phyloP scores from a whole-genome alignment of 1,284 basidiomycete species.

The Trametes hirsuta region DNA sequence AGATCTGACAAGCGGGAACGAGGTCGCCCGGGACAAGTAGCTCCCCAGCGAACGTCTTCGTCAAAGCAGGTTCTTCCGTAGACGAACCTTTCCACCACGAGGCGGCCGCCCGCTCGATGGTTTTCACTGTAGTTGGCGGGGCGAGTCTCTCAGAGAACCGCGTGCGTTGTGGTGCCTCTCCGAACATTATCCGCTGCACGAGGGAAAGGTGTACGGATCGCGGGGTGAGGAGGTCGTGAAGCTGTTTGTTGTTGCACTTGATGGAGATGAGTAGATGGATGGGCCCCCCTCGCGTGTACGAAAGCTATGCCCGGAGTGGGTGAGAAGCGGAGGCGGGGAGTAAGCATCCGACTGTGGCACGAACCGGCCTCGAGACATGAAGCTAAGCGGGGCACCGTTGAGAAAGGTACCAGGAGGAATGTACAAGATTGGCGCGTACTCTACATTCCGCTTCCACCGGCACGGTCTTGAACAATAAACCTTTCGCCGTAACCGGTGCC shows the following conservation, averaged over 20 bases:
- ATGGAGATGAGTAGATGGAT: slow-evolving; percentile 25
- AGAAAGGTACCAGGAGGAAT: not conserved
- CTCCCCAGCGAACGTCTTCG: slow-evolving; percentile 22
- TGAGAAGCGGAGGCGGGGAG: not conserved
- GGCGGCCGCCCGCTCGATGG: slow-evolving; percentile 15
- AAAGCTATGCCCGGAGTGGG: slow-evolving; percentile 17
- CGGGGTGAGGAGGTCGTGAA: slow-evolving; percentile 26
- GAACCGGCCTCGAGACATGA: slow-evolving; percentile 28
- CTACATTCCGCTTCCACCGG: slow-evolving; percentile 22
- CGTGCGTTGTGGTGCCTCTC: slow-evolving; percentile 2
- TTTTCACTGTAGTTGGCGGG: slow-evolving; percentile 8
- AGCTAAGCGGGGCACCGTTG: slow-evolving; percentile 13
- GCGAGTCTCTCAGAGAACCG: slow-evolving; percentile 18
- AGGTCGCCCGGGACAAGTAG: slow-evolving; percentile 22
- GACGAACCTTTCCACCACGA: slow-evolving; percentile 21
- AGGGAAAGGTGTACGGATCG: slow-evolving; percentile 19
- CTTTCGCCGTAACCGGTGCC: slow-evolving; percentile 40
- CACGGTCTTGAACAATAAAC: slow-evolving; percentile 47
- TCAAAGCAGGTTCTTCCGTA: not conserved
- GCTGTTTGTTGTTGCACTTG: slow-evolving; percentile 23
- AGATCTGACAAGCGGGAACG: slow-evolving; percentile 24
- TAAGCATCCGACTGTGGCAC: not conserved
- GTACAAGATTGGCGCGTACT: slow-evolving; percentile 10
- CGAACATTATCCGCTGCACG: slow-evolving; percentile 23
- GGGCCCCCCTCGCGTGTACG: slow-evolving; percentile 28